Percentiles rank a stretch among this genome's conserved stretches.
Evolutionary conservation across 768 basidiomycete species (phyloP).

Genomic region (Suillus spraguei): DNA sequence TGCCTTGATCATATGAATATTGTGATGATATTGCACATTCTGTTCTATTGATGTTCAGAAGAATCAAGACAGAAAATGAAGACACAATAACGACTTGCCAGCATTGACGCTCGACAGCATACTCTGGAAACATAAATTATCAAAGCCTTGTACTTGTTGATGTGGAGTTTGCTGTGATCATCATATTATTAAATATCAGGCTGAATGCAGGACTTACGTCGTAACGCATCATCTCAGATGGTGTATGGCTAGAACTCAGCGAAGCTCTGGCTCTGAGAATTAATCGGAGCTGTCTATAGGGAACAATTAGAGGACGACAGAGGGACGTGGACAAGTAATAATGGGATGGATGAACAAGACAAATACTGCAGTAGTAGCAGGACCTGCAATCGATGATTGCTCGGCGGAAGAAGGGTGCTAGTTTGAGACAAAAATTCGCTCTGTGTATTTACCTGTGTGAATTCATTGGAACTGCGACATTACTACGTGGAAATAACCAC

Average conservation of each 20-base stretch:
- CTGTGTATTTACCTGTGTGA: neutral
- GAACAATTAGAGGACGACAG: neutral
- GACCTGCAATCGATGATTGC: neutral
- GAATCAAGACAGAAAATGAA: neutral
- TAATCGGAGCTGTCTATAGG: neutral
- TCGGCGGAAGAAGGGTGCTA: neutral
- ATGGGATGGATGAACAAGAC: neutral
- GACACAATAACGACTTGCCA: constrained; percentile 18
- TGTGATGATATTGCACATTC: neutral
- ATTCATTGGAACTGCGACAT: neutral
- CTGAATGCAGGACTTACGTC: neutral
- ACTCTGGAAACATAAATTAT: constrained; percentile 14
- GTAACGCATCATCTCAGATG: neutral
- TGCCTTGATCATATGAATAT: neutral
- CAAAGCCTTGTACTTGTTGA: neutral
- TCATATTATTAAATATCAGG: neutral
- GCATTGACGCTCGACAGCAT: constrained; percentile 22
- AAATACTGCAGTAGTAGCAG: neutral
- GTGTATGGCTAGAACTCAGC: neutral
- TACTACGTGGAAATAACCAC: neutral
- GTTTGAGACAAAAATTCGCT: neutral
- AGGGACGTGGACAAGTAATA: neutral
- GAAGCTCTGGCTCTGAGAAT: neutral
- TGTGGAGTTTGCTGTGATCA: neutral
- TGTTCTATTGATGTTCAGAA: neutral